A percentile compares a stretch with the other conserved stretches of the same genome.
phyloP scores from a whole-genome alignment of 2,329 filamentous ascomycete genomes.

The Aureobasidium sp. region DNA sequence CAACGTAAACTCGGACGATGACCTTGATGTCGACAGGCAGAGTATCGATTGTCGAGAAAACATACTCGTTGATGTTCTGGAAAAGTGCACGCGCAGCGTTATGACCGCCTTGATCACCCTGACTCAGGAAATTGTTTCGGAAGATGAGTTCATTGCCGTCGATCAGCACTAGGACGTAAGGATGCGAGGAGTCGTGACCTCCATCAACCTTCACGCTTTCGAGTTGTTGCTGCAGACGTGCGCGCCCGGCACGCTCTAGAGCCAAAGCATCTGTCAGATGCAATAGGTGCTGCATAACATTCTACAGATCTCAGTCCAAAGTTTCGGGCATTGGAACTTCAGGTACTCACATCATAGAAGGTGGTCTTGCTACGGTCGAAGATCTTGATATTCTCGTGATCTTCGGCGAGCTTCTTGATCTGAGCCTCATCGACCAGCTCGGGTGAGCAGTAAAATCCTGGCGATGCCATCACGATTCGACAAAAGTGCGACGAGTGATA shows the following conservation, averaged over 20 bases:
- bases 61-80: constrained; percentile 41
- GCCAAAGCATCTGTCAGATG: background rate
- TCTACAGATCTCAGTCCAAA: background rate
- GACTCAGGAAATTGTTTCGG: constrained; percentile 23
- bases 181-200: constrained; percentile 29
- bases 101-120: constrained; percentile 47
- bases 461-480: background rate
- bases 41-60: constrained; percentile 28
- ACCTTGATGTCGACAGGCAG: constrained; percentile 41
- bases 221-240: background rate
- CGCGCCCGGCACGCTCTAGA: background rate
- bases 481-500: background rate
- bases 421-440: background rate
- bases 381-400: constrained; percentile 14
- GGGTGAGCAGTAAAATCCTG: too few relatives aligned
- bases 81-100: constrained; percentile 48
- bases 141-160: constrained; percentile 55
- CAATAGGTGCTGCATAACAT: background rate
- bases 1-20: constrained; percentile 40
- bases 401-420: background rate
- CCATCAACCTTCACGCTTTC: background rate
- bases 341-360: constrained; percentile 27
- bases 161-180: constrained; percentile 54
- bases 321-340: too few relatives aligned
- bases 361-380: constrained; percentile 28